Evolutionary conservation across 495 filamentous ascomycete species (phyloP).

Genomic region (Penicillium pancosmium): DNA sequence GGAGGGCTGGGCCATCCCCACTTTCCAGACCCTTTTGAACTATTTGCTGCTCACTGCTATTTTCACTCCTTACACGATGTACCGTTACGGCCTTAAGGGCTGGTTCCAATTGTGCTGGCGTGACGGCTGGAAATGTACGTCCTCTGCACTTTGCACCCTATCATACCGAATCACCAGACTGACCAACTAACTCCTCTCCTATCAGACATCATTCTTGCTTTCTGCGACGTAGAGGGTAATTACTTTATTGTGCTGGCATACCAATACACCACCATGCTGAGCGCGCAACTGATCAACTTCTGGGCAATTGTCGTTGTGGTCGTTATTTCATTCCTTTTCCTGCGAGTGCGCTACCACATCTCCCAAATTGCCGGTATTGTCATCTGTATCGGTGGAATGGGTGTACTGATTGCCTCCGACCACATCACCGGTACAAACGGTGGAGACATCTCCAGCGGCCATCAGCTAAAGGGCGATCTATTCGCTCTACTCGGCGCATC

Average conservation of each 20-base stretch:
- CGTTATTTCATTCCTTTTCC: slow-evolving; percentile 75
- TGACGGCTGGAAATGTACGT: slow-evolving; percentile 83
- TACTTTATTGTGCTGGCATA: slow-evolving; percentile 97
- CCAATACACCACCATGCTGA: slow-evolving; percentile 86
- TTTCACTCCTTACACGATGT: slow-evolving; percentile 81
- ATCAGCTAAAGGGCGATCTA: slow-evolving; percentile 88
- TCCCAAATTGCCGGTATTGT: slow-evolving; percentile 85
- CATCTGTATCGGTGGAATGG: slow-evolving; percentile 90
- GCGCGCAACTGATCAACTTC: slow-evolving; percentile 95
- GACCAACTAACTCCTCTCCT: slow-evolving; percentile 10
- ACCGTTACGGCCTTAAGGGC: slow-evolving; percentile 75
- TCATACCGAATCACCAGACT: neutral
- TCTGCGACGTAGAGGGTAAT: slow-evolving; percentile 95
- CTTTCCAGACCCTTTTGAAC: slow-evolving; percentile 94
- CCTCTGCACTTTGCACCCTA: neutral
- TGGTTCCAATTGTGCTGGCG: slow-evolving; percentile 63
- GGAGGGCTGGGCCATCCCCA: slow-evolving; percentile 81
- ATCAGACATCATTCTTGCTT: slow-evolving; percentile 80
- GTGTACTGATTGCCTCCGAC: slow-evolving; percentile 83
- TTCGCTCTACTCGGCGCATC: slow-evolving; percentile 87
- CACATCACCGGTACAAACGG: slow-evolving; percentile 73
- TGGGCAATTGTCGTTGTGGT: slow-evolving; percentile 97
- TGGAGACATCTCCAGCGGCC: slow-evolving; percentile 54
- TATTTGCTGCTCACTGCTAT: slow-evolving; percentile 83
- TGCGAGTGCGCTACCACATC: slow-evolving; percentile 84